Base-by-base conservation (phyloP, 1,284 basidiomycete species). In the Violaceomyces palustris region DNA sequence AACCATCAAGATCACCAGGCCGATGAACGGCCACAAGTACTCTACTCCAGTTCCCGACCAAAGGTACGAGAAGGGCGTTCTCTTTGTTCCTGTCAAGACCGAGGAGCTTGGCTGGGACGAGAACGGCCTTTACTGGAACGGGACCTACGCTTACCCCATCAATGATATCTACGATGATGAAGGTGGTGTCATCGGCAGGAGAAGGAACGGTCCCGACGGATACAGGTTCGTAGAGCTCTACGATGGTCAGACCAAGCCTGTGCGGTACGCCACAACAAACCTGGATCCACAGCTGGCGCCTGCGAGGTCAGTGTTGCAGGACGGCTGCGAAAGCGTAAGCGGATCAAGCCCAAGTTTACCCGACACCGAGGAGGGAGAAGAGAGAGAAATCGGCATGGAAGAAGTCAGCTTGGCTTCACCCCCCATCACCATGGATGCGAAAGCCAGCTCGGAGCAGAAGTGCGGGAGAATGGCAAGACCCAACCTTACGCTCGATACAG, bases 71-170 rank as follows among this genome's bases (percentile, higher is more conserved):
- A 64, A 58, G 45, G 34, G 41, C 6, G 45, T 53, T 3, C 61
- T 68, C 9, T 68, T 67, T 22, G 66, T 68, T 10, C 66, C 66
- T 5, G 51, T 68, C 31, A 45, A 50, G 28, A 68, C 66, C 27
- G 66, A 62, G 24, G 65, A 67, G 36, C 50, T 68, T 17, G 61
- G 64, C 4, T 68, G 65, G 65, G 65, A 67, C 21, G 58, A 64
- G 31, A 50, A 51, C 35, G 65, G 65, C 5, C 42, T 68, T n/a
- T 67, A 60, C 42, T 68, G 65, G 65, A 54, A 54, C 28, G 61
- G 61, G 21, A 59, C 56, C 7, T 68, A 61, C 35, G 56, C 48
- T 11, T 68, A 68, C 29, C 64, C 61, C 2, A 38, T 55, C 2
- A 51, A 60, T 21, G 35, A 50, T 39, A 55, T 60, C 49, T 60